phyloP scores from a whole-genome alignment of 768 basidiomycete genomes.

The Lactarius vividus region DNA sequence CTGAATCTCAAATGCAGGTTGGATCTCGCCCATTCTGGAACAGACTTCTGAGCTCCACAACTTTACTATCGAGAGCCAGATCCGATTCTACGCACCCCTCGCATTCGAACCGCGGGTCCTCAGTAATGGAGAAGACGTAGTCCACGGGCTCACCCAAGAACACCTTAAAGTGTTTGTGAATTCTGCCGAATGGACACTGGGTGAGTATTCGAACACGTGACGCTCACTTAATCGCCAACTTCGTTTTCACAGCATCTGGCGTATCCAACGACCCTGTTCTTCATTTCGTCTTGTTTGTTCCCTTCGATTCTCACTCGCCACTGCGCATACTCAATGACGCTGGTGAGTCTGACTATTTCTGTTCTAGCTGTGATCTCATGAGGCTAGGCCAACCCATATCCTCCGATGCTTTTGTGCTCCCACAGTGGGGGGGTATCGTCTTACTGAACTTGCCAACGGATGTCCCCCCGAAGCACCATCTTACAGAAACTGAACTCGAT shows the following conservation, averaged over 20 bases:
- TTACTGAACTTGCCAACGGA: conserved; percentile 59
- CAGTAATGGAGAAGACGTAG: conserved; percentile 34
- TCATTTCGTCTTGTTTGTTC: conserved; percentile 89
- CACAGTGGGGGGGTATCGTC: conserved; percentile 91
- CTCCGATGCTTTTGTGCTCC: conserved; percentile 77
- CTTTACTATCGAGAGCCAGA: conserved; percentile 91
- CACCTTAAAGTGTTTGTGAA: conserved; percentile 93
- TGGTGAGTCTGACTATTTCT: conserved; percentile 37
- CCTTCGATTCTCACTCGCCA: conserved; percentile 65
- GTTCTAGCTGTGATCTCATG: conserved; percentile 1
- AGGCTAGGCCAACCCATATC: conserved; percentile 45
- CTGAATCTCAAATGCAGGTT: conserved; percentile 44
- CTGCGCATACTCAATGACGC: conserved; percentile 59
- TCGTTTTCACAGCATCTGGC: conserved; percentile 65
- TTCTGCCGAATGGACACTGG: conserved; percentile 93
- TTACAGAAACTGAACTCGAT: conserved; percentile 47
- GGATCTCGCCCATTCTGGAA: conserved; percentile 63
- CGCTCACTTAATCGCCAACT: neutral
- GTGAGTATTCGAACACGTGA: conserved; percentile 41
- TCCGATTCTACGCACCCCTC: conserved; percentile 88
- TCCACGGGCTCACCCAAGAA: conserved; percentile 67
- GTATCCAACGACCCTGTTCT: conserved; percentile 92
- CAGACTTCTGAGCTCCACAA: conserved; percentile 72
- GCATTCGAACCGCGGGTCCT: conserved; percentile 64
- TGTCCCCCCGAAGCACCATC: conserved; percentile 34